These are phyloP conservation scores for Verbascum thapsus DNA, from an alignment of 257 asterid genomes.

Conservation along the genomic window DNA sequence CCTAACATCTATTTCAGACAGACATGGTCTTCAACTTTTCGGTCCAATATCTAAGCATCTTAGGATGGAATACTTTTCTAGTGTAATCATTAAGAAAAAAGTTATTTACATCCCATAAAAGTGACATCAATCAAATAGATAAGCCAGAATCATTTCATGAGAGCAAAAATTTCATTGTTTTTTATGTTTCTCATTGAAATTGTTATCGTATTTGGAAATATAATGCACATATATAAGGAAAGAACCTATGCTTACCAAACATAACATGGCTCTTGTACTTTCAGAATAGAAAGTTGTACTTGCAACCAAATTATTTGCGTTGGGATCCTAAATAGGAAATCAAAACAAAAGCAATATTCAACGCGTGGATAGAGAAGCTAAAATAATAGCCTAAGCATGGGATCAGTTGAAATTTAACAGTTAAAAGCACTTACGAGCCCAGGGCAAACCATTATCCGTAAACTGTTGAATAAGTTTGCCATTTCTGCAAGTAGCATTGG, in stretches of 20 bases:
- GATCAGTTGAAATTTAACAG: conserved; percentile 1
- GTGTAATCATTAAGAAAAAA: not conserved
- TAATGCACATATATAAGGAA: not conserved
- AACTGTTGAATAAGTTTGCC: conserved; percentile 60
- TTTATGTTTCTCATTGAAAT: not conserved
- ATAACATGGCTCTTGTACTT: conserved; percentile 70
- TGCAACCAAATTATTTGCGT: conserved; percentile 73
- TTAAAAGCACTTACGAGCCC: conserved; percentile 62
- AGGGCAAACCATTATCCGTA: conserved; percentile 58
- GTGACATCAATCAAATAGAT: not conserved
- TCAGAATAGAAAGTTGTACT: conserved; percentile 78
- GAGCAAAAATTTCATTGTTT: not conserved
- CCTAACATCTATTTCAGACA: not conserved
- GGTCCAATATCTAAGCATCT: conserved; percentile 5
- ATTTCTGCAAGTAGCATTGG: conserved; percentile 69
- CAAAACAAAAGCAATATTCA: conserved; percentile 17
- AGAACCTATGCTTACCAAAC: conserved; percentile 58
- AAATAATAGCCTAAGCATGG: conserved; percentile 19
- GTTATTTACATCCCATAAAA: not conserved
- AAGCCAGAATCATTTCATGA: conserved; percentile 11
- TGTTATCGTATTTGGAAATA: not conserved
- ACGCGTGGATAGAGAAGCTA: not conserved
- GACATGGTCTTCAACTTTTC: not conserved
- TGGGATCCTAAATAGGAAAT: conserved; percentile 65
- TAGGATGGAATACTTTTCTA: not conserved